These are phyloP conservation scores for Bolboschoenus planiculmis DNA, from an alignment of 176 grass and related monocot genomes.

Conservation along the genomic window DNA sequence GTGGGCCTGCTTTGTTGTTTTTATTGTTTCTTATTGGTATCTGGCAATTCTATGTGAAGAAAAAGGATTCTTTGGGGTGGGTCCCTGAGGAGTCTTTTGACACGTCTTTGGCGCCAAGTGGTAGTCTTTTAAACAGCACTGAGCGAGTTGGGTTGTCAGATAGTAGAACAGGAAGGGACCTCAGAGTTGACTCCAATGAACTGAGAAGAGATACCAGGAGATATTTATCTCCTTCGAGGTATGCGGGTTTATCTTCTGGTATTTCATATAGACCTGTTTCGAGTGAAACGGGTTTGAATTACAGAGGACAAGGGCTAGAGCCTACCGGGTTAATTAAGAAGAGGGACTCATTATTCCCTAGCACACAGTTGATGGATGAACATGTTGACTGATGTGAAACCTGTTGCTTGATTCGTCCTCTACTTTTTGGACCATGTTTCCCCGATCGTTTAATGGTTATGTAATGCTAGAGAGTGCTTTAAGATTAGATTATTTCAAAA, in stretches of 20 bases:
- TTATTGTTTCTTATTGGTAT: conserved; percentile 81
- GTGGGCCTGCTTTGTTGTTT: conserved; percentile 74
- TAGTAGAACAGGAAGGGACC: conserved; percentile 36
- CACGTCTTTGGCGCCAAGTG: conserved; percentile 31
- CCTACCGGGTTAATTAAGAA: conserved; percentile 73
- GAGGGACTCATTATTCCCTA: conserved; percentile 60
- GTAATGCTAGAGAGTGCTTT: neutral
- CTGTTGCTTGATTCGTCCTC: conserved; percentile 1
- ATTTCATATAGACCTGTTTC: conserved; percentile 49
- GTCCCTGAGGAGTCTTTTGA: conserved; percentile 71
- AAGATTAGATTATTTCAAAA: conserved; percentile 9
- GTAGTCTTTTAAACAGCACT: conserved; percentile 43
- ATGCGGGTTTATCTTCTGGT: conserved; percentile 39
- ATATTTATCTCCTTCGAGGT: conserved; percentile 73
- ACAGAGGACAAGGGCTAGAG: conserved; percentile 69
- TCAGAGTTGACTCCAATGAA: conserved; percentile 38
- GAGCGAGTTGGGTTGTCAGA: conserved; percentile 49
- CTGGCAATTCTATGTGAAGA: conserved; percentile 97
- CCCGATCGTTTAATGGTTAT: neutral
- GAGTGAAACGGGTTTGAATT: conserved; percentile 51
- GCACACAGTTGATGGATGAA: conserved; percentile 63
- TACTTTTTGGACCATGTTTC: conserved; percentile 43
- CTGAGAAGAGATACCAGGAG: conserved; percentile 62
- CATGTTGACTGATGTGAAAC: conserved; percentile 51
- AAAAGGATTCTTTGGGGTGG: conserved; percentile 87